These are phyloP conservation scores for Passiflora organensis DNA, from an alignment of 345 rosid species.

Conservation along the genomic window DNA sequence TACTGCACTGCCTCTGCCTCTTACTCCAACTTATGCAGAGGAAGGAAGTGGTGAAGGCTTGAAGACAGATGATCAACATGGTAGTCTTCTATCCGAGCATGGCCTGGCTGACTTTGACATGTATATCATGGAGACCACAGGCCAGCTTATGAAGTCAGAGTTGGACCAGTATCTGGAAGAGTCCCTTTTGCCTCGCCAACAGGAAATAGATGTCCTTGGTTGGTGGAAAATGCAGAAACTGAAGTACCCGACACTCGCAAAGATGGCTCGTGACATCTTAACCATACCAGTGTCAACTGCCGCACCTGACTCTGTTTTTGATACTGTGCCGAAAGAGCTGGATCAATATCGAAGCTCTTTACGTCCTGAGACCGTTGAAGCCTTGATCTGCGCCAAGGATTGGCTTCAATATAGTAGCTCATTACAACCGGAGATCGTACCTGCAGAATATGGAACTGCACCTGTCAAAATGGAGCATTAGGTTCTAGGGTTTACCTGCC, in stretches of 20 bases:
- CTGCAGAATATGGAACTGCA: slow-evolving; percentile 35
- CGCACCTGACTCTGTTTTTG: slow-evolving; percentile 51
- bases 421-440: too few species aligned
- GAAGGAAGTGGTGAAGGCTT: slow-evolving; percentile 34
- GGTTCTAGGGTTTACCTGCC: neutral
- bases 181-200: slow-evolving; percentile 64
- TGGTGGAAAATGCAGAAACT: slow-evolving; percentile 94
- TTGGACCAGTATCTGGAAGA: slow-evolving; percentile 86
- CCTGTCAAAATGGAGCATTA: slow-evolving; percentile 59
- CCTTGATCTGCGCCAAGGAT: slow-evolving; percentile 84
- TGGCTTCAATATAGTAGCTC: slow-evolving; percentile 74
- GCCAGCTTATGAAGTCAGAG: slow-evolving; percentile 69
- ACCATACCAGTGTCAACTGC: slow-evolving; percentile 59
- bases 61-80: slow-evolving; percentile 34
- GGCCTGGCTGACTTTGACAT: slow-evolving; percentile 81
- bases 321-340: slow-evolving; percentile 48
- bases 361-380: slow-evolving; percentile 84
- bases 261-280: slow-evolving; percentile 82
- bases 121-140: slow-evolving; percentile 70
- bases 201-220: slow-evolving; percentile 68
- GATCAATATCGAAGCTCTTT: slow-evolving; percentile 65
- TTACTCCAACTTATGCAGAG: slow-evolving; percentile 55
- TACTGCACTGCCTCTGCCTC: slow-evolving; percentile 62
- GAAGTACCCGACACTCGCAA: slow-evolving; percentile 74
- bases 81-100: slow-evolving; percentile 43